Conservation (phyloP, 495 filamentous ascomycete species). For the Lasiosphaeriaceae sp. region DNA sequence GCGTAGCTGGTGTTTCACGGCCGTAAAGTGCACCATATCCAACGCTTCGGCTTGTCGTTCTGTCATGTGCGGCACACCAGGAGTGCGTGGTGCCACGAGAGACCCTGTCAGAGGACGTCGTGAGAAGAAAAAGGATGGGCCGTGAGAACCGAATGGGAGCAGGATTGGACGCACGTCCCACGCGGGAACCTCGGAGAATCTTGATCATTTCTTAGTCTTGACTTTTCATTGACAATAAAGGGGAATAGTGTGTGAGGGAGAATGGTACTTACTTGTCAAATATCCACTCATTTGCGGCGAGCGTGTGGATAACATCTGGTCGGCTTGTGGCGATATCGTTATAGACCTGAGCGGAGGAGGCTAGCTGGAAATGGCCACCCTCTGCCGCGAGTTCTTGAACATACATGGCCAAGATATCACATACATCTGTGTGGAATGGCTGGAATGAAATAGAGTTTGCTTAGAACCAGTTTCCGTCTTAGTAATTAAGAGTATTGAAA, state of each 20-base stretch:
- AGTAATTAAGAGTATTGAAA: no score
- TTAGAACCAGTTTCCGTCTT: conserved; percentile 15
- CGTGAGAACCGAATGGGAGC: not conserved
- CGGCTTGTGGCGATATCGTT: conserved; percentile 7
- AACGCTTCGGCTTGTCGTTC: conserved; percentile 11
- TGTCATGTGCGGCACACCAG: conserved; percentile 2
- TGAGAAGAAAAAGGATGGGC: conserved; percentile 1
- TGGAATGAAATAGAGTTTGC: not conserved
- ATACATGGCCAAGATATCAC: conserved; percentile 6
- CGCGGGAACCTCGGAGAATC: not conserved
- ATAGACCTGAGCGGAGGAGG: conserved; percentile 7
- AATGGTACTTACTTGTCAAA: conserved; percentile 8
- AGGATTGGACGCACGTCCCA: conserved; percentile 7
- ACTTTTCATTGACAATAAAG: not conserved
- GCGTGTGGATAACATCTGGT: conserved; percentile 10
- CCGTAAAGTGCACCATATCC: conserved; percentile 8
- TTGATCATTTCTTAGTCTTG: not conserved
- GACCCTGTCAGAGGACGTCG: conserved; percentile 5
- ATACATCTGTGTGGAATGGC: conserved; percentile 11
- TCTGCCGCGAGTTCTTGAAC: not conserved
- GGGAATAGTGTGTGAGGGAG: not conserved
- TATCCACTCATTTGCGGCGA: conserved; percentile 4
- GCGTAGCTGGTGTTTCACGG: conserved; percentile 1
- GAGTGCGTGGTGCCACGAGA: not conserved
- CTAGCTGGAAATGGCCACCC: not conserved